A percentile compares a stretch with the other conserved stretches of the same genome.
Conservation (phyloP, 768 basidiomycete species). For the Cystoderma amianthinum region DNA sequence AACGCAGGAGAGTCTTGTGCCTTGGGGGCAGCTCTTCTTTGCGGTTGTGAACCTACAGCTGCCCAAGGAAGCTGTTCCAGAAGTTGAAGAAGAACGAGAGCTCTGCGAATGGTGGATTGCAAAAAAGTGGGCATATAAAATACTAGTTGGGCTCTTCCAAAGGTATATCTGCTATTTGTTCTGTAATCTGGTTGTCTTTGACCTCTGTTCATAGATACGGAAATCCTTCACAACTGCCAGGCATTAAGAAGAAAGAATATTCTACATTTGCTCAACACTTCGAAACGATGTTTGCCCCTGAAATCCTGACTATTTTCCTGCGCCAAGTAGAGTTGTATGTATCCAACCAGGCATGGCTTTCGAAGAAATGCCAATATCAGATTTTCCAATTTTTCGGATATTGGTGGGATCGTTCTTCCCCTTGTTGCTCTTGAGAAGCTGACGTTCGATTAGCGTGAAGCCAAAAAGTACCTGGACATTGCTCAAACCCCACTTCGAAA, state of each 20-base stretch:
- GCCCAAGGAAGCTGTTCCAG: slow-evolving; percentile 58
- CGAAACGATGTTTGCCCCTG: slow-evolving; percentile 71
- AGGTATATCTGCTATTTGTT: slow-evolving; percentile 27
- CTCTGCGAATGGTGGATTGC: slow-evolving; percentile 84
- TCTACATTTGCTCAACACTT: slow-evolving; percentile 71
- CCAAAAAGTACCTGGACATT: slow-evolving; percentile 88
- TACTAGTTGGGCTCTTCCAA: slow-evolving; percentile 74
- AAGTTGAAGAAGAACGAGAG: slow-evolving; percentile 71
- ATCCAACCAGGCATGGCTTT: slow-evolving; percentile 71
- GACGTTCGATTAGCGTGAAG: slow-evolving; percentile 55
- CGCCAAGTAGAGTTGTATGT: slow-evolving; percentile 65
- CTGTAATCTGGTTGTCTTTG: background rate
- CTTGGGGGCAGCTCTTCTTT: slow-evolving; percentile 85
- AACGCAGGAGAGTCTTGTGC: slow-evolving; percentile 65
- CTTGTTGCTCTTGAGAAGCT: background rate
- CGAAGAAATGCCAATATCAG: slow-evolving; percentile 77
- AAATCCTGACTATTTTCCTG: slow-evolving; percentile 79
- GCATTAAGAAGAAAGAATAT: slow-evolving; percentile 64
- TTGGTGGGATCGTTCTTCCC: slow-evolving; percentile 45
- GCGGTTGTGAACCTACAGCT: slow-evolving; percentile 68
- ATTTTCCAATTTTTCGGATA: slow-evolving; percentile 84
- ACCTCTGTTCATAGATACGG: slow-evolving; percentile 63
- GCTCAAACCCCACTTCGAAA: slow-evolving; percentile 80
- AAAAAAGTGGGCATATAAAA: slow-evolving; percentile 91
- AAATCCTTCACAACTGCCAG: slow-evolving; percentile 82